Conservation (phyloP, 2,329 filamentous ascomycete species). For the Fusarium anguioides region DNA sequence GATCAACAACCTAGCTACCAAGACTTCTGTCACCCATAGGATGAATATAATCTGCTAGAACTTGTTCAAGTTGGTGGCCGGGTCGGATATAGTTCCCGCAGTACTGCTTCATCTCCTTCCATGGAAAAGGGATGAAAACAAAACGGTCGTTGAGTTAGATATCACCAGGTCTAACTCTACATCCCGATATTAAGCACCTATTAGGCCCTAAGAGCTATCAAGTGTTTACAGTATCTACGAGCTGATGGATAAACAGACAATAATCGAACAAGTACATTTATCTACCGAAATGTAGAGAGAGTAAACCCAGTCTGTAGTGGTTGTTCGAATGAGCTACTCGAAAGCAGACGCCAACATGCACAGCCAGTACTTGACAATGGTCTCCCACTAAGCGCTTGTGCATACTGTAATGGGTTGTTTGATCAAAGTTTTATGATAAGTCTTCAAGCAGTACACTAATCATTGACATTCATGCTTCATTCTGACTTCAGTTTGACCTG, state of each 20-base stretch:
- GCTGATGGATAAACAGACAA: neutral
- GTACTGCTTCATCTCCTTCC: neutral
- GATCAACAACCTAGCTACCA: neutral
- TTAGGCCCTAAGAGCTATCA: neutral
- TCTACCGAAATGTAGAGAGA: neutral
- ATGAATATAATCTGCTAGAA: constrained; percentile 3
- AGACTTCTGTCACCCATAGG: neutral
- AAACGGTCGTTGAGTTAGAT: no score
- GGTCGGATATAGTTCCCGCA: constrained; percentile 29
- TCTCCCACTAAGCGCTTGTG: no score
- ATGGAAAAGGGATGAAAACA: no score
- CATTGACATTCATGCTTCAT: no score
- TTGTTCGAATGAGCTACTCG: neutral
- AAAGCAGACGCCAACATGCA: neutral
- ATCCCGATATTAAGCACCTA: no score
- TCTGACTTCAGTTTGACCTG: neutral
- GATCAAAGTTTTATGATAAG: no score
- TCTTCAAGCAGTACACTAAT: no score
- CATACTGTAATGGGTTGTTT: no score
- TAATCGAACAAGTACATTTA: neutral
- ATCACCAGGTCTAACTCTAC: no score
- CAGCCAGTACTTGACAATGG: no score
- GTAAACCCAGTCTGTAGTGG: neutral
- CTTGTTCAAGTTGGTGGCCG: constrained; percentile 5
- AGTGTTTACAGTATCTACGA: neutral